A percentile compares a stretch with the other conserved stretches of the same genome.
phyloP scores from a whole-genome alignment of 768 basidiomycete species.

The Leccinum broughii region DNA sequence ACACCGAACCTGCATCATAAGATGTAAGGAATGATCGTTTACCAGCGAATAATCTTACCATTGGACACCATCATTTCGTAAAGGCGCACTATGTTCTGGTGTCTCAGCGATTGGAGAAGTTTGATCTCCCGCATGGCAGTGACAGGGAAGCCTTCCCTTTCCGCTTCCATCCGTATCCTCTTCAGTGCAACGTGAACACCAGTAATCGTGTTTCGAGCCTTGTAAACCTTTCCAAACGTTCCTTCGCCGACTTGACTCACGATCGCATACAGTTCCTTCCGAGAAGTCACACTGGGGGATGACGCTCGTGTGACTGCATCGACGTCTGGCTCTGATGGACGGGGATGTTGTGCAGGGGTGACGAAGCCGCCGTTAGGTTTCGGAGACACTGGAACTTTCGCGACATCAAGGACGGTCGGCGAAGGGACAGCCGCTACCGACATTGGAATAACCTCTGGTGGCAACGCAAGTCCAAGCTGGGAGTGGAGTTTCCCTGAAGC shows the following conservation, averaged over 20 bases:
- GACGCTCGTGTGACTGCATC: conserved; percentile 29
- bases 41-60: conserved; percentile 48
- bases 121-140: conserved; percentile 99
- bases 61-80: conserved; percentile 99
- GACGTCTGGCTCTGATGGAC: conserved; percentile 24
- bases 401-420: conserved; percentile 19
- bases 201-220: conserved; percentile 83
- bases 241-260: conserved; percentile 96
- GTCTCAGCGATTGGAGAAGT: conserved; percentile 85
- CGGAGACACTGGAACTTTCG: conserved; percentile 24
- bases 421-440: conserved; percentile 15
- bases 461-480: conserved; percentile 1
- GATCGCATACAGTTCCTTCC: conserved; percentile 75
- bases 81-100: conserved; percentile 85
- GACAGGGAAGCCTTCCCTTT: conserved; percentile 97
- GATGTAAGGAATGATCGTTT: conserved; percentile 9
- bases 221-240: conserved; percentile 98
- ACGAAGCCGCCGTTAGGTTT: conserved; percentile 26
- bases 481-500: conserved; percentile 3
- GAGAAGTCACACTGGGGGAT: conserved; percentile 30
- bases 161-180: conserved; percentile 96
- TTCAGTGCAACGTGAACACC: conserved; percentile 86
- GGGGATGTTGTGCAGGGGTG: conserved; percentile 21
- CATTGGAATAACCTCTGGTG: conserved; percentile 13
- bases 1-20: conserved; percentile 74